Evolutionary conservation across 164 flowering plant species (phyloP).

Genomic region (Warburgia ugandensis): DNA sequence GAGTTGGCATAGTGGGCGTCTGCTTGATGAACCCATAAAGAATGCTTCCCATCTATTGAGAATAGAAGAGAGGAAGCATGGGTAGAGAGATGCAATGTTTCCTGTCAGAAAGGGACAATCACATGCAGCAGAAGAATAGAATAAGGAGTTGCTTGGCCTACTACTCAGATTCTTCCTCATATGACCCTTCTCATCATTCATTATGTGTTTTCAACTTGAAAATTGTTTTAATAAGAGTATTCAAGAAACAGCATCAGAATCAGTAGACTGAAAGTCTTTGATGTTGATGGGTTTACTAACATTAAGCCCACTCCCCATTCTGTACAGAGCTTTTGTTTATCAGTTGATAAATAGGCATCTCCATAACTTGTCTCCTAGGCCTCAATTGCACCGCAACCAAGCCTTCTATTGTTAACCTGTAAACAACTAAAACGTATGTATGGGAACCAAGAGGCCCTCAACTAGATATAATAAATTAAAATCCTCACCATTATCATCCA

Average conservation of each 20-base stretch:
- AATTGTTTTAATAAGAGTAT: background rate
- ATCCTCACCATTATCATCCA: background rate
- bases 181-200: background rate
- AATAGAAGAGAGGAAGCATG: too few relatives aligned
- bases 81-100: too few relatives aligned
- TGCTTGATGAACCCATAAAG: too few relatives aligned
- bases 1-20: too few relatives aligned
- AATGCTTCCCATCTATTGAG: too few relatives aligned
- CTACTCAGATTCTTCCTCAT: constrained; percentile 2
- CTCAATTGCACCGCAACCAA: background rate
- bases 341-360: too few relatives aligned
- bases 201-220: background rate
- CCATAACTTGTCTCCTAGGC: background rate
- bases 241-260: background rate
- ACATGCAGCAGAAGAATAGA: background rate
- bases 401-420: background rate
- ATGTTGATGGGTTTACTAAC: background rate
- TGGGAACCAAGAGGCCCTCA: too few relatives aligned
- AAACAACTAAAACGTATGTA: too few relatives aligned
- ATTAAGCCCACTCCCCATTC: too few relatives aligned
- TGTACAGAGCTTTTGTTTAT: too few relatives aligned
- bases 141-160: background rate
- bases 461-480: background rate
- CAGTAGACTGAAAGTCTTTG: background rate
- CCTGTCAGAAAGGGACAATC: background rate